phyloP scores from a whole-genome alignment of 148 eudicot species.

The Salicornia ramosissima region DNA sequence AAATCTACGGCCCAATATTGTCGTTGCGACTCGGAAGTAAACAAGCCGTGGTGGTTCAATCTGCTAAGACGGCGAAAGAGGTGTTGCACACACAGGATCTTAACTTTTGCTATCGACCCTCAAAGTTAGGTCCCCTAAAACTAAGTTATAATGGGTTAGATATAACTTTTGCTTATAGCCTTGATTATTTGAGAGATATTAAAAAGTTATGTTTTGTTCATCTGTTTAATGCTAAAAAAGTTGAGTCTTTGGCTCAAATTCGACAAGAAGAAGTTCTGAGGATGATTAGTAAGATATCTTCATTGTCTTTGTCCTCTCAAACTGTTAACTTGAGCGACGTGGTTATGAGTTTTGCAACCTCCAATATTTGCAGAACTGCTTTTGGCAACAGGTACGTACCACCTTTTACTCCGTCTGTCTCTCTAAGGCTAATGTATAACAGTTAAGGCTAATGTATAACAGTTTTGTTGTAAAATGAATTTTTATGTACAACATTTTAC shows the following conservation, averaged over 20 bases:
- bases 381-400: constrained; percentile 3
- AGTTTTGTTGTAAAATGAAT: too few relatives aligned
- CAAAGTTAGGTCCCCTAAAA: neutral
- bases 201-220: constrained; percentile 11
- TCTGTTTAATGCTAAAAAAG: constrained; percentile 2
- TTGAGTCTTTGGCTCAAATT: neutral
- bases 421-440: too few relatives aligned
- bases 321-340: neutral
- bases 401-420: neutral
- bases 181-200: neutral
- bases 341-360: neutral
- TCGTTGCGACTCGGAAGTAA: constrained; percentile 6
- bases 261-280: neutral
- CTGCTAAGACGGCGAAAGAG: constrained; percentile 19
- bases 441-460: too few relatives aligned
- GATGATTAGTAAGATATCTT: neutral
- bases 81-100: constrained; percentile 29
- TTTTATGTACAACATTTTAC: too few relatives aligned
- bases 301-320: neutral
- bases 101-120: constrained; percentile 26
- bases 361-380: constrained; percentile 12
- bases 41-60: constrained; percentile 22
- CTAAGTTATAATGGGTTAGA: constrained; percentile 13
- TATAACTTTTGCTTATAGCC: neutral
- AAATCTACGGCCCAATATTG: constrained; percentile 26